Evolutionary conservation across 495 filamentous ascomycete species (phyloP), one percentile per base, ranked within the genome.

Genomic region (Parathielavia hyrcaniae): DNA sequence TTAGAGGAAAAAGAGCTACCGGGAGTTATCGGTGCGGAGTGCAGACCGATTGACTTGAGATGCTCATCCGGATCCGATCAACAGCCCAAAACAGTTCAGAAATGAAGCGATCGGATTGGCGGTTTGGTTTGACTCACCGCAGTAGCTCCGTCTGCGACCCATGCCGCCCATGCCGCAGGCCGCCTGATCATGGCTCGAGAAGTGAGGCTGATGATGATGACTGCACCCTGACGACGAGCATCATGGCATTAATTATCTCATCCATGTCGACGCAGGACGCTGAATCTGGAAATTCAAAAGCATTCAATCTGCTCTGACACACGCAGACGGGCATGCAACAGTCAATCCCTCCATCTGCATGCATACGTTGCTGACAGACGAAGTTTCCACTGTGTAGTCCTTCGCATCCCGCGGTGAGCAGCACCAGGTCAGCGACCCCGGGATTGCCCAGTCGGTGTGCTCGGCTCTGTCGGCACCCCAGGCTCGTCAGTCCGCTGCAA

Each of bases 141-240:
- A 13, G 16, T 13, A n/a, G n/a, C n/a, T n/a, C n/a, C n/a, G n/a
- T 41, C 44, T 56, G 53, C 53, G 22, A 41, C 45, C 39, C 17
- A 19, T 16, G n/a, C 11, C 26, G 41, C 34, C 38, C 5, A 14
- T 30, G 44, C 45, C 46, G 20, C 54, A 39, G 43, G n/a, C 26
- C 26, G 26, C 26, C 26, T 17, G 45, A 35, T 26, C 52, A 55
- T 51, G 35, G 39, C 35, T 50, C 43, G 26, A 49, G 43, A 43
- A 44, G 57, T 65, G 63, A 63, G 61, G 64, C 64, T 63, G 58
- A 52, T 64, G 50, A 59, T 61, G 30, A 12, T 6, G 26, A 17
- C 19, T 5, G 46, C 52, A 48, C n/a, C 32, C 6, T 22, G 41
- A 26, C 17, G 48, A 41, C 43, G 45, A 38, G 54, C 13, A 13